Evolutionary conservation across 2,329 filamentous ascomycete species (phyloP).

Genomic region (Stemphylium lycopersici): DNA sequence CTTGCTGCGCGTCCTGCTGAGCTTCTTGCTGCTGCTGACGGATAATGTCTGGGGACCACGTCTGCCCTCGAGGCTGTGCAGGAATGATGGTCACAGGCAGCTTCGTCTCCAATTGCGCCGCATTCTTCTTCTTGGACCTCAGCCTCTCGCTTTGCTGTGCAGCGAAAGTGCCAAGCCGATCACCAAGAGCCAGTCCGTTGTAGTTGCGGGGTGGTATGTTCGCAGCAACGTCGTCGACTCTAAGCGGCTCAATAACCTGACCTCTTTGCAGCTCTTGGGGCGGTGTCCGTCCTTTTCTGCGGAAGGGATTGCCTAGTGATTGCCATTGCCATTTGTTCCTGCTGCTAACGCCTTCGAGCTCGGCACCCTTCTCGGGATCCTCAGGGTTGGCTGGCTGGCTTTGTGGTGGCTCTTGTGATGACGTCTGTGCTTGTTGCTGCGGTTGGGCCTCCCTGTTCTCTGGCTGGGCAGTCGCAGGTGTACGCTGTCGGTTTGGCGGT

Average conservation of each 20-base stretch:
- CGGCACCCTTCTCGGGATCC: conserved; percentile 43
- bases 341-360: conserved; percentile 13
- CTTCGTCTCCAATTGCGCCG: conserved; percentile 46
- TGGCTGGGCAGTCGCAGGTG: conserved; percentile 24
- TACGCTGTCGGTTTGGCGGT: conserved; percentile 27
- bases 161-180: conserved; percentile 56
- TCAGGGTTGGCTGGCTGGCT: conserved; percentile 20
- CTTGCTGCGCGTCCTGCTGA: conserved; percentile 25
- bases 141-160: conserved; percentile 56
- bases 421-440: conserved; percentile 2
- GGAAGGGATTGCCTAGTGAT: conserved; percentile 63
- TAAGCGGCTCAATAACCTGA: conserved; percentile 55
- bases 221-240: conserved; percentile 41
- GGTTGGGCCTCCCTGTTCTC: conserved; percentile 10
- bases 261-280: conserved; percentile 66
- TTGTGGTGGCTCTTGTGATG: conserved; percentile 5
- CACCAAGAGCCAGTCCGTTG: conserved; percentile 52
- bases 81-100: conserved; percentile 67
- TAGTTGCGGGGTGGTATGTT: conserved; percentile 52
- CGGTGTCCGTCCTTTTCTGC: conserved; percentile 62
- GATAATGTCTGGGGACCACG: conserved; percentile 58
- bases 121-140: conserved; percentile 46
- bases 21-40: conserved; percentile 26
- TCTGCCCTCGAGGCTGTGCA: conserved; percentile 61
- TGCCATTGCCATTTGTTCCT: conserved; percentile 55